Evolutionary conservation across 2,329 filamentous ascomycete genomes (phyloP), one percentile per base, ranked within the genome.

Genomic region (Colletotrichum paranaense): DNA sequence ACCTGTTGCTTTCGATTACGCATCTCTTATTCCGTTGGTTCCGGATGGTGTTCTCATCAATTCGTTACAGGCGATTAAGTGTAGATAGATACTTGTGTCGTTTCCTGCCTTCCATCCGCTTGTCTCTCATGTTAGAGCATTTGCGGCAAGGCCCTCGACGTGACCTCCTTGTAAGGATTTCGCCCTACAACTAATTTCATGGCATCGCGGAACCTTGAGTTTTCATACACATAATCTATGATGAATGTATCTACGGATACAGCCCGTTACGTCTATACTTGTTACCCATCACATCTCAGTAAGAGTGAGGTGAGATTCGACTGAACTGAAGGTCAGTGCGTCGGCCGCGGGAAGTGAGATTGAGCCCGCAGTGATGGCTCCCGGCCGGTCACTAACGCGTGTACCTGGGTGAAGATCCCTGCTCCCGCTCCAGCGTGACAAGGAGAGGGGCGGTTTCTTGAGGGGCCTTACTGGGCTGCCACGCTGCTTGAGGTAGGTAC

Each of bases 261-360:
- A 9, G 19, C 42, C 8, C 42, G 42, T 19, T 4, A 49, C 7
- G 8, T 22, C 42, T 0, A 49, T 9, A 4, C 42, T 49, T 19
- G 19, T 49, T 4, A 49, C 42, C 11, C 42, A 49, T 49, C 42
- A 49, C 42, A 49, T 49, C 42, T 49, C 42, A 49, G 42, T 49
- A 4, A 49, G 7, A 49, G 42, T 11, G 3, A 49, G 42, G 16
- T 30, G 19, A 4, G 30, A 55, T 26, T 49, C 32, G 52, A 38
- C 70, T 46, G 66, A 73, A 60, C 70, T 38, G 55, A 64, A 7
- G 70, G 70, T 46, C 70, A 55, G 70, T 72, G 69, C 69, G 35
- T 32, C 11, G 24, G 46, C 53, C 26, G 49, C 64, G 63, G 64
- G 52, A 46, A 35, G 63, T 71, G 67, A 52, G 56, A 67, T 55